Evolutionary conservation across 2,329 filamentous ascomycete genomes (phyloP).

Genomic region (Raffaelea albimanens): DNA sequence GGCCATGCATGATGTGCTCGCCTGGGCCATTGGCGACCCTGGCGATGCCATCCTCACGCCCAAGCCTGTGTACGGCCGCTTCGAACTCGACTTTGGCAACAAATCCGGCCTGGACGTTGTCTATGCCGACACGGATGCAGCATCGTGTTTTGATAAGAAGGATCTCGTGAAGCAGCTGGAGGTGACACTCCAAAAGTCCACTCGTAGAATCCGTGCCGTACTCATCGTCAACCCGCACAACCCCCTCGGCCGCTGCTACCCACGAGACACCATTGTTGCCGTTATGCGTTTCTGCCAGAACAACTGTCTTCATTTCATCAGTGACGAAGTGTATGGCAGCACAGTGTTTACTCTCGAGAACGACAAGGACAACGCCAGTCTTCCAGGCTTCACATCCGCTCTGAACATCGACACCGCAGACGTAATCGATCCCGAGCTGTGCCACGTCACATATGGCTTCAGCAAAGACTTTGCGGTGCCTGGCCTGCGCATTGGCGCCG

Average conservation of each 20-base stretch:
- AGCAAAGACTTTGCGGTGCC: conserved; percentile 41
- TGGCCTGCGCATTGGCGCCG: conserved; percentile 38
- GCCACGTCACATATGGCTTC: conserved; percentile 40
- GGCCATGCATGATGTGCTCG: conserved; percentile 28
- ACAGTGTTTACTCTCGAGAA: conserved; percentile 42
- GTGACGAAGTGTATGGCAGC: conserved; percentile 53
- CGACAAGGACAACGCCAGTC: background rate
- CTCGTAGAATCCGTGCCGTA: conserved; percentile 33
- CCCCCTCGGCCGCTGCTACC: conserved; percentile 27
- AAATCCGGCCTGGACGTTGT: conserved; percentile 31
- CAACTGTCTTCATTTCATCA: conserved; percentile 42
- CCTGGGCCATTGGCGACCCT: conserved; percentile 27
- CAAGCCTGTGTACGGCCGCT: conserved; percentile 36
- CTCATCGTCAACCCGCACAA: conserved; percentile 46
- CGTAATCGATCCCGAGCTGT: conserved; percentile 34
- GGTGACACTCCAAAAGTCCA: too few species aligned
- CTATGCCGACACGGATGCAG: conserved; percentile 32
- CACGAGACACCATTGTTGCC: background rate
- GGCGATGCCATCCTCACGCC: conserved; percentile 30
- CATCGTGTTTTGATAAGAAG: conserved; percentile 31
- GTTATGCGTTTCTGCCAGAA: conserved; percentile 40
- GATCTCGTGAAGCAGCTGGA: conserved; percentile 28
- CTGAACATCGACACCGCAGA: conserved; percentile 33
- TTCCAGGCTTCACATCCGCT: conserved; percentile 36
- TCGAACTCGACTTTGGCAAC: conserved; percentile 37